Conservation (phyloP, 257 asterid genomes). For the Apocynum venetum region DNA sequence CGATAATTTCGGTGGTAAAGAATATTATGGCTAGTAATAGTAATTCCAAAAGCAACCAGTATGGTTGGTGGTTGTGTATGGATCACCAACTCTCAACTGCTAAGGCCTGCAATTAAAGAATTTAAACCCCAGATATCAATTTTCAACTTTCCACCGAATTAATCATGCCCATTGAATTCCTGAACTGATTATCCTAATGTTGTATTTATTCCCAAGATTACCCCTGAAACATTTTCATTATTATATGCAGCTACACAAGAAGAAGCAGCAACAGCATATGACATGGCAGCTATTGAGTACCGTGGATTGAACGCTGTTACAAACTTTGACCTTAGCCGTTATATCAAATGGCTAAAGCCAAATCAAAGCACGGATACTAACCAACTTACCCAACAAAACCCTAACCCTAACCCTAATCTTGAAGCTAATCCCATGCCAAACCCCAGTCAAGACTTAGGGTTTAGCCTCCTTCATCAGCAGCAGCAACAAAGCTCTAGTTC, state of each 20-base stretch:
- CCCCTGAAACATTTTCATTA: neutral
- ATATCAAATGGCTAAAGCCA: slow-evolving; percentile 49
- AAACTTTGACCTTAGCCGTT: slow-evolving; percentile 86
- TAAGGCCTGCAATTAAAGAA: slow-evolving; percentile 38
- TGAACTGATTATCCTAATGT: slow-evolving; percentile 17
- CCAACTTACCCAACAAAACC: slow-evolving; percentile 16
- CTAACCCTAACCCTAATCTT: slow-evolving; percentile 1
- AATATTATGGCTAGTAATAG: slow-evolving; percentile 13
- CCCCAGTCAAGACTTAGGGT: slow-evolving; percentile 24
- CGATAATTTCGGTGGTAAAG: slow-evolving; percentile 11
- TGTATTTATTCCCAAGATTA: slow-evolving; percentile 6
- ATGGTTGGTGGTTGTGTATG: slow-evolving; percentile 53
- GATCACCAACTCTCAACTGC: slow-evolving; percentile 79
- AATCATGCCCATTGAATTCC: slow-evolving; percentile 45
- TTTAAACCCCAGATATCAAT: slow-evolving; percentile 13
- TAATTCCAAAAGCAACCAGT: slow-evolving; percentile 27
- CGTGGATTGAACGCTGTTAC: slow-evolving; percentile 94
- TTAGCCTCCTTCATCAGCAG: slow-evolving; percentile 24
- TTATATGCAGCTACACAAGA: slow-evolving; percentile 76
- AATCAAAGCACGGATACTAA: slow-evolving; percentile 16
- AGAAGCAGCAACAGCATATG: slow-evolving; percentile 95
- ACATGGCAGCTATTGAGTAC: slow-evolving; percentile 92
- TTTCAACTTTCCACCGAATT: slow-evolving; percentile 45
- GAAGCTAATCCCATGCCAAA: slow-evolving; percentile 22
- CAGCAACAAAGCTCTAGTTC: slow-evolving; percentile 34